Evolutionary conservation across 2,329 filamentous ascomycete species (phyloP), one percentile per base, ranked within the genome.

Genomic region (Dryadomyces quercus-mongolicae): DNA sequence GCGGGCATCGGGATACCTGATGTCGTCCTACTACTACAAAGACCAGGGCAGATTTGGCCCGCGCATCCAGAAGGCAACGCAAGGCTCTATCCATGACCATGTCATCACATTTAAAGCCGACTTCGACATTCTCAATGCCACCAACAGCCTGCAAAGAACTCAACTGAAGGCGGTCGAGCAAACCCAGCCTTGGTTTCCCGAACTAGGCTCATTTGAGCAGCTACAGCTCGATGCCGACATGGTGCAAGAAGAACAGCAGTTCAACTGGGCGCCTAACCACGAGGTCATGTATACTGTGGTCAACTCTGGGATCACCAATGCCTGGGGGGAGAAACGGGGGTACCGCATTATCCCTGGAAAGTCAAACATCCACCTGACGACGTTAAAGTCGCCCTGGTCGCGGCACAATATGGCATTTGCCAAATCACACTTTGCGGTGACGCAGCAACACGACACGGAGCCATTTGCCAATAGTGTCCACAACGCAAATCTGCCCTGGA

Each of bases 361-460:
- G 34, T 61, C 59, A 42, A 68, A 67, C 58, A 62, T 70, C 55
- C 66, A 67, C 44, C 66, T 72, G 16, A 66, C 62, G n/a, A 64
- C 64, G 8, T 50, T 64, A 7, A 61, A 66, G 52, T 71, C 67
- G 38, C 67, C 68, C 7, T 71, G 64, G 50, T 57, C 52, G 47
- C 53, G 52, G 36, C 43, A 55, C 50, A 55, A 58, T 40, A 54
- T 54, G 47, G 43, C 42, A 9, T 57, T 60, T 53, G 56, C 59
- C 55, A 64, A 63, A 58, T 52, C 57, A 43, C 68, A 73, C 56
- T 59, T 75, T 8, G 65, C 66, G 16, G 65, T 75, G 34, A 69
- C 69, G 18, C 61, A 63, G 8, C 73, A 74, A 43, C 69, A 75
- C 59, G 74, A 77, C 58, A 69, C 60, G 0, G 73, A 77, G 61